These are phyloP conservation scores for Blastomyces gilchristii DNA, from an alignment of 2,329 filamentous ascomycete species.

Conservation along the genomic window DNA sequence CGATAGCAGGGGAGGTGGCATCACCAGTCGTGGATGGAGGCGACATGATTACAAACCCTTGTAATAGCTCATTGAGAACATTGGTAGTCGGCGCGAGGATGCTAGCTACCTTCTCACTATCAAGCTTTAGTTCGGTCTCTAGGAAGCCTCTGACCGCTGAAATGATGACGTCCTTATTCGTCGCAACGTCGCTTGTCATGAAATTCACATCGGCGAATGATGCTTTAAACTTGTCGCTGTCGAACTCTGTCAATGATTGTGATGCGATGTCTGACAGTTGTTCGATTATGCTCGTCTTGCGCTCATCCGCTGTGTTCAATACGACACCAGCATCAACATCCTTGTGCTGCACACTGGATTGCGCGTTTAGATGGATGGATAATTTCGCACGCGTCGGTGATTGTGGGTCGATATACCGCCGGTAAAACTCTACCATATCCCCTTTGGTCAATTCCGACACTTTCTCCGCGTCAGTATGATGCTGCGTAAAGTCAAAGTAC, in stretches of 20 bases:
- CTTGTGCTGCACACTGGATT: conserved; percentile 44
- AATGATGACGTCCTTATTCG: conserved; percentile 40
- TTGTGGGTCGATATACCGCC: conserved; percentile 60
- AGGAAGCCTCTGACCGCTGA: conserved; percentile 45
- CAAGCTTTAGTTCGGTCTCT: conserved; percentile 38
- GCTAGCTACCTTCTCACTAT: conserved; percentile 40
- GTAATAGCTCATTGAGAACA: conserved; percentile 32
- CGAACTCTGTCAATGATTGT: conserved; percentile 37
- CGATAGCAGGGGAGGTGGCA: not conserved
- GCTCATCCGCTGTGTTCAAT: conserved; percentile 7
- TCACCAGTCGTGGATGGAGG: conserved; percentile 15
- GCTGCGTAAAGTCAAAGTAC: conserved; percentile 78
- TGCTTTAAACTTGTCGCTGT: conserved; percentile 33
- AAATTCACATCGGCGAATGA: conserved; percentile 37
- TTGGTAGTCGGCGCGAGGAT: conserved; percentile 41
- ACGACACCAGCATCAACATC: conserved; percentile 11
- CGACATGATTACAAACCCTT: conserved; percentile 35
- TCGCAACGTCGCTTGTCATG: conserved; percentile 31
- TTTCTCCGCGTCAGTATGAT: conserved; percentile 65
- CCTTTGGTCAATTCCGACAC: conserved; percentile 66
- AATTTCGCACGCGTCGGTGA: conserved; percentile 71
- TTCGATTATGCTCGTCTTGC: conserved; percentile 31
- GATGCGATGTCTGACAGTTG: conserved; percentile 39
- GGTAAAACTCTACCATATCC: conserved; percentile 72
- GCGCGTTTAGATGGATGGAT: conserved; percentile 71